Evolutionary conservation across 164 flowering plant genomes (phyloP).

Genomic region (Dillenia suffruticosa): DNA sequence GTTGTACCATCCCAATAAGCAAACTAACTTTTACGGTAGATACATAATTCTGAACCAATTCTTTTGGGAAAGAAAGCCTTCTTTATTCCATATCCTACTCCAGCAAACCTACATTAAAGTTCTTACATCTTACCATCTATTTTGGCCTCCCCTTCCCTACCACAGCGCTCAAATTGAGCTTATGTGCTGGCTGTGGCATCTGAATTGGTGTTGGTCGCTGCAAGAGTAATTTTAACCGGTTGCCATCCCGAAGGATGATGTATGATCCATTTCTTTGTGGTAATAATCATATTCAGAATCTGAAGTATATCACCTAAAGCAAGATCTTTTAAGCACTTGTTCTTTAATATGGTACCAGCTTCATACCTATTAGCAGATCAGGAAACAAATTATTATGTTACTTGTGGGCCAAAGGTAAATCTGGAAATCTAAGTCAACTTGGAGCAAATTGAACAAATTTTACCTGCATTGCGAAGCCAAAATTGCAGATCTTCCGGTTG

Average conservation of each 20-base stretch:
- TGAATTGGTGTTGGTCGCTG: slow-evolving; percentile 24
- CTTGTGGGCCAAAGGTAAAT: background rate
- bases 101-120: background rate
- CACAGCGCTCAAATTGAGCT: slow-evolving; percentile 12
- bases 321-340: slow-evolving; percentile 47
- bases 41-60: slow-evolving; percentile 1
- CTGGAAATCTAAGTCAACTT: background rate
- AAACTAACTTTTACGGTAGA: background rate
- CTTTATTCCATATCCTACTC: background rate
- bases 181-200: slow-evolving; percentile 26
- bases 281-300: slow-evolving; percentile 55
- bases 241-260: slow-evolving; percentile 77
- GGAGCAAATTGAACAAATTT: background rate
- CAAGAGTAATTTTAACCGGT: slow-evolving; percentile 53
- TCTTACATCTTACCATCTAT: too few relatives aligned
- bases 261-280: slow-evolving; percentile 61
- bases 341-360: slow-evolving; percentile 60
- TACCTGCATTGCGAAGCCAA: slow-evolving; percentile 74
- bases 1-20: background rate
- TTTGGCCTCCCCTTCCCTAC: slow-evolving; percentile 9
- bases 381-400: slow-evolving; percentile 1
- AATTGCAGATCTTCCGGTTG: slow-evolving; percentile 56
- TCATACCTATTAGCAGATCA: slow-evolving; percentile 50
- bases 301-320: slow-evolving; percentile 72
- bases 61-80: slow-evolving; percentile 7